Base-by-base conservation (phyloP, 345 rosid species). In the Lepidium didymum region DNA sequence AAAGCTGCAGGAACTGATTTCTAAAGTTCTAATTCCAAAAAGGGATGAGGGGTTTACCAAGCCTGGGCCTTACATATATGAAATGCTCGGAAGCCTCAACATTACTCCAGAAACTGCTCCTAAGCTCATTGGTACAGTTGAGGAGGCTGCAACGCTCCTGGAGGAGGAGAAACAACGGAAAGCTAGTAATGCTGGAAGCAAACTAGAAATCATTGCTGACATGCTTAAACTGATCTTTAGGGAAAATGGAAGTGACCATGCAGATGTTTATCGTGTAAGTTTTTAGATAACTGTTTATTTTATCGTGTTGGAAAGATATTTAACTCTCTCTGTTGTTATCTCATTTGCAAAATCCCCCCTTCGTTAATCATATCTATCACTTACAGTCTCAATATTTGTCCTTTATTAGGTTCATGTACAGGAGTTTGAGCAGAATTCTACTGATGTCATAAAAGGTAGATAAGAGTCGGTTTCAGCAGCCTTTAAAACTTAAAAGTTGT, bases 11-110 rank as follows among this genome's bases (percentile, higher is more conserved):
- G 85, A 94, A 77, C 77, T 82, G 67, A 94, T 94, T 72, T 83
- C 85, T 74, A 91, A 91, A 62, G 66, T 94, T 69, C 86, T 95
- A 73, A 78, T 94, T 77, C 82, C 80, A 50, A 86, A 86, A 37
- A 89, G 67, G 83, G 95, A 89, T 51, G 66, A 85, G 55, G 99
- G 99, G 58, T 94, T 87, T 76, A 89, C 96, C 45, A 85, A 78
- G 87, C 95, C 99, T 31, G 97, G 99, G 71, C 85, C 88, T 33
- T 91, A 87, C 83, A 85, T 91, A 25, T 91, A 89, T 79, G 90
- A 91, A 66, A 59, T 94, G 68, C 90, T 91, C 57, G 73, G 82
- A 61, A 90, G 84, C 60, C 92, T 94, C 44, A 90, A 91, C 78
- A 86, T 94, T 72, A 89, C 88, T 15, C 81, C 79, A 49, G 84